Evolutionary conservation across 495 filamentous ascomycete species (phyloP).

Genomic region (Recurvomyces mirabilis): DNA sequence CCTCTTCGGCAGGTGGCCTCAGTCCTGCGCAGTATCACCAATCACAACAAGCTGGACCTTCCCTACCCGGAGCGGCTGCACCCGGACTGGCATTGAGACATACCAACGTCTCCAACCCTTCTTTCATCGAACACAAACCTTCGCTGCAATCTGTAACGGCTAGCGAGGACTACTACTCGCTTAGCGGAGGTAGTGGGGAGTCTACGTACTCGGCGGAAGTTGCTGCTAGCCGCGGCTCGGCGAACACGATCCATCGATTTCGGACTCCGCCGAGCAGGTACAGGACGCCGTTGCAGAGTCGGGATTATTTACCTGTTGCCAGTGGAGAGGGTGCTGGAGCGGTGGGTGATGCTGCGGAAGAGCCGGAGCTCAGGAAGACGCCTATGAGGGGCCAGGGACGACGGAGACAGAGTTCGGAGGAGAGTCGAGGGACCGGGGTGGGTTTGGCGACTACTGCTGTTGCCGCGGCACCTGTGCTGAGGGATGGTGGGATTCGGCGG

Average conservation of each 20-base stretch:
- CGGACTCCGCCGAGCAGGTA: conserved; percentile 29
- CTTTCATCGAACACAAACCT: conserved; percentile 41
- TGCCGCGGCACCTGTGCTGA: neutral
- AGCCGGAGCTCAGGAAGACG: conserved; percentile 20
- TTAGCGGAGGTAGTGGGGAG: conserved; percentile 36
- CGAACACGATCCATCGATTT: conserved; percentile 39
- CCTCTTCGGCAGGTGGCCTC: too few species aligned
- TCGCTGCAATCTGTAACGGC: conserved; percentile 53
- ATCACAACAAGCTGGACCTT: too few species aligned
- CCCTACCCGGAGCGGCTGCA: too few species aligned
- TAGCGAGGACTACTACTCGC: conserved; percentile 59
- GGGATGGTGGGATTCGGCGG: conserved; percentile 16
- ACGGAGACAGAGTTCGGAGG: conserved; percentile 6
- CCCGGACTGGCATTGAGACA: too few species aligned
- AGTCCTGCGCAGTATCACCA: too few species aligned
- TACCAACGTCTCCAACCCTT: conserved; percentile 34
- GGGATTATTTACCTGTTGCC: conserved; percentile 1
- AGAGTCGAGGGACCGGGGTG: neutral
- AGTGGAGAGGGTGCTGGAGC: neutral
- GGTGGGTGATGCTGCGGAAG: neutral
- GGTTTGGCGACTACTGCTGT: neutral
- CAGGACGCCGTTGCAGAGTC: conserved; percentile 22
- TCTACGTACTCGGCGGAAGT: conserved; percentile 38
- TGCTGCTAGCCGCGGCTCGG: conserved; percentile 1
- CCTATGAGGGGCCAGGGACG: conserved; percentile 18